Evolutionary conservation across 2,329 filamentous ascomycete genomes (phyloP).

Genomic region (Alternaria sp.): DNA sequence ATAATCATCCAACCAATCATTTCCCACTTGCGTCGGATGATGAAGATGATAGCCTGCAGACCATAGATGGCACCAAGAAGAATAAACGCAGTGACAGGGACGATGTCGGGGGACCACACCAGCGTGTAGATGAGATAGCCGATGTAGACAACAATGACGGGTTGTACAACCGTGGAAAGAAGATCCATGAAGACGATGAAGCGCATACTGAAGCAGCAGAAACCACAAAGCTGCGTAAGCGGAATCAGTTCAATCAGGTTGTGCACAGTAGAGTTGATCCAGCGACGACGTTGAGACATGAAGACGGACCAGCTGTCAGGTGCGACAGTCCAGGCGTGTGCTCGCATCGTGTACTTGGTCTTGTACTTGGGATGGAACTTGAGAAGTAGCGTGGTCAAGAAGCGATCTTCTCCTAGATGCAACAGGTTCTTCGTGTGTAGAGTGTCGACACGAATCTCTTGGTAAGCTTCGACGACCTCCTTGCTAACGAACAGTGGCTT

Average conservation of each 20-base stretch:
- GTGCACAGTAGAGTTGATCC: conserved; percentile 99
- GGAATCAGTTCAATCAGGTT: conserved; percentile 96
- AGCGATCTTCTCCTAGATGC: conserved; percentile 96
- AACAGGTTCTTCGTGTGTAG: conserved; percentile 98
- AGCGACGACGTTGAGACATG: conserved; percentile 96
- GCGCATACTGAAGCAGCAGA: conserved; percentile 99
- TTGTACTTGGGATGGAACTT: conserved; percentile 95
- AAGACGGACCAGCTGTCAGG: conserved; percentile 94
- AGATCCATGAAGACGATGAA: conserved; percentile 96
- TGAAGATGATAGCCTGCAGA: conserved; percentile 96
- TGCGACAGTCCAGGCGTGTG: conserved; percentile 96
- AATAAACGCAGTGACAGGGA: conserved; percentile 88
- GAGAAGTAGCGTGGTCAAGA: conserved; percentile 89
- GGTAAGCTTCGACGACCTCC: conserved; percentile 86
- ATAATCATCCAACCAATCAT: conserved; percentile 99
- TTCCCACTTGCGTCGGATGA: conserved; percentile 95
- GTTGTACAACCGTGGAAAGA: conserved; percentile 88
- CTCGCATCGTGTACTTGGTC: conserved; percentile 94
- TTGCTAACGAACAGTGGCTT: conserved; percentile 96
- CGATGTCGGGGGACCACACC: conserved; percentile 63
- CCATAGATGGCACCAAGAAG: conserved; percentile 95
- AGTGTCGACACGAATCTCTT: conserved; percentile 94
- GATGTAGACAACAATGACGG: conserved; percentile 89
- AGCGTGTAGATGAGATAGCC: conserved; percentile 84
- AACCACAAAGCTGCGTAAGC: conserved; percentile 91